phyloP scores from a whole-genome alignment of 345 rosid species.

The Barbarea vulgaris region DNA sequence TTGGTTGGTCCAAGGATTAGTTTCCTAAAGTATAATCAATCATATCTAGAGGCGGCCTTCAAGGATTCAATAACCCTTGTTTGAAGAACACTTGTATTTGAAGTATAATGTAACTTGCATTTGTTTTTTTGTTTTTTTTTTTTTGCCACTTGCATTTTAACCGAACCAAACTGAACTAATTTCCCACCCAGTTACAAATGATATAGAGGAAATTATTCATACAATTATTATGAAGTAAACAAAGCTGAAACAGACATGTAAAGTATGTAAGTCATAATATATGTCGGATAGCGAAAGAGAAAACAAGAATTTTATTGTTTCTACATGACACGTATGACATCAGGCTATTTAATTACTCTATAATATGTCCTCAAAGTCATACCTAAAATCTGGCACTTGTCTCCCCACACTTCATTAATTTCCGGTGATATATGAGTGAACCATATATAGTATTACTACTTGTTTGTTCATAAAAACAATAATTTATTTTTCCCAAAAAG shows the following conservation, averaged over 20 bases:
- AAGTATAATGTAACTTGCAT: too few species aligned
- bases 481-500: too few species aligned
- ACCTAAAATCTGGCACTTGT: slow-evolving; percentile 40
- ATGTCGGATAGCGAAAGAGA: background rate
- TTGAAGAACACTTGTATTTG: too few species aligned
- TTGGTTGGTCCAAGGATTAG: background rate
- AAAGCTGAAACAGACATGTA: slow-evolving; percentile 4
- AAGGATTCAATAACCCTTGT: too few species aligned
- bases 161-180: background rate
- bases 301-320: background rate
- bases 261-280: background rate
- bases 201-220: too few species aligned
- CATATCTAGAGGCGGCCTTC: too few species aligned
- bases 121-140: too few species aligned
- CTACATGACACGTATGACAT: slow-evolving; percentile 20
- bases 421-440: slow-evolving; percentile 23
- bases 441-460: too few species aligned
- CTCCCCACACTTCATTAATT: slow-evolving; percentile 29
- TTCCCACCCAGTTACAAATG: too few species aligned
- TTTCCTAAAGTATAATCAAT: background rate
- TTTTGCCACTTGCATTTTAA: background rate
- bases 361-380: slow-evolving; percentile 25
- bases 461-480: too few species aligned
- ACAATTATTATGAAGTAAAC: background rate
- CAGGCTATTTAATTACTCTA: slow-evolving; percentile 22